Conservation (phyloP, 129 eudicot species). For the Escallonia herrerae region DNA sequence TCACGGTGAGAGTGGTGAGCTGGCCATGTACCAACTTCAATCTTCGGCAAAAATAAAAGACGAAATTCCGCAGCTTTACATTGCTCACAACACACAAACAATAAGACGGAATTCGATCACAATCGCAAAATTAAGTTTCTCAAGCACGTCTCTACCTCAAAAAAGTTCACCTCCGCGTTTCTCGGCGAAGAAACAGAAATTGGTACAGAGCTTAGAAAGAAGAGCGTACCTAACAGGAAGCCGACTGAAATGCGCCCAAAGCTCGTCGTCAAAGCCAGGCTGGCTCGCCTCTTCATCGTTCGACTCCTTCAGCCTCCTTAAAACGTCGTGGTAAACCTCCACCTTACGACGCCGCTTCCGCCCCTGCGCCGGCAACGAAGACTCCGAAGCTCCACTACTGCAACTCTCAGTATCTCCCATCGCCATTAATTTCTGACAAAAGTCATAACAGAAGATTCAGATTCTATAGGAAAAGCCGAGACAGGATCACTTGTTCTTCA, state of each 20-base stretch:
- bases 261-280: conserved; percentile 66
- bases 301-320: conserved; percentile 42
- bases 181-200: no score
- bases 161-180: no score
- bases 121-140: no score
- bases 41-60: no score
- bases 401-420: conserved; percentile 69
- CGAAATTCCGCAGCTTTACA: no score
- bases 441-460: background rate
- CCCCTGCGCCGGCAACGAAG: conserved; percentile 29
- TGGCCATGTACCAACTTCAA: no score
- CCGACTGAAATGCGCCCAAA: conserved; percentile 69
- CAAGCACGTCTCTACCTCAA: no score
- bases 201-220: background rate
- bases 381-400: conserved; percentile 53
- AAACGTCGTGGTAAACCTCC: conserved; percentile 61
- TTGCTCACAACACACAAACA: no score
- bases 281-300: conserved; percentile 34
- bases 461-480: conserved; percentile 12
- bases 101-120: no score
- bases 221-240: conserved; percentile 53
- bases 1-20: no score
- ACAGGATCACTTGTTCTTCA: conserved; percentile 10
- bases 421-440: conserved; percentile 11
- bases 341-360: conserved; percentile 47